A percentile compares a stretch with the other conserved stretches of the same genome.
Evolutionary conservation across 2,329 filamentous ascomycete genomes (phyloP).

Genomic region (Taxawa tesnikishii): DNA sequence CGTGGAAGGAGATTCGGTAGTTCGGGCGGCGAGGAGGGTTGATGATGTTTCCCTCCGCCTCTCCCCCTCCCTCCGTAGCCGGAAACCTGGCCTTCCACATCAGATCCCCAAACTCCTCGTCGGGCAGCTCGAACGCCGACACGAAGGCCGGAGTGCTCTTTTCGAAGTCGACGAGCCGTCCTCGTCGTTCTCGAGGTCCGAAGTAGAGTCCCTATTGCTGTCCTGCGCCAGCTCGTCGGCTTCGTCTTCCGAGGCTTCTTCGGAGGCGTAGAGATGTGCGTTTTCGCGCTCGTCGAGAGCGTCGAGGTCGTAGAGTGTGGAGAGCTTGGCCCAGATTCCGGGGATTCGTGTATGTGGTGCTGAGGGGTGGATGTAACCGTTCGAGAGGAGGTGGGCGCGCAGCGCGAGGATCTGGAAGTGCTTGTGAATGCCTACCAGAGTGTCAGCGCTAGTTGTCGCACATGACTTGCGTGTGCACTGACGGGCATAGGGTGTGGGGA

Average conservation of each 20-base stretch:
- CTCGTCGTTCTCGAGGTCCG: constrained; percentile 23
- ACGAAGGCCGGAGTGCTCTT: too few relatives aligned
- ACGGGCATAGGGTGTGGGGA: constrained; percentile 5
- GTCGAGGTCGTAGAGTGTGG: constrained; percentile 71
- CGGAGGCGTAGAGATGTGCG: constrained; percentile 36
- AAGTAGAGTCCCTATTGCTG: constrained; percentile 17
- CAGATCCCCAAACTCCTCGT: constrained; percentile 27
- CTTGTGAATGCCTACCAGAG: constrained; percentile 73
- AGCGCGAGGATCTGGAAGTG: constrained; percentile 88
- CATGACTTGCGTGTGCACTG: neutral
- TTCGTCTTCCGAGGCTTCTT: constrained; percentile 21
- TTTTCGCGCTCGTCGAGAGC: constrained; percentile 74
- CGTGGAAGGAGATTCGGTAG: constrained; percentile 19
- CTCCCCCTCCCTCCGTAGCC: constrained; percentile 7
- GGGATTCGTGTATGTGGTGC: constrained; percentile 69
- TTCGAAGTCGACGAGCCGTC: too few relatives aligned
- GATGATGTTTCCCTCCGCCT: constrained; percentile 6
- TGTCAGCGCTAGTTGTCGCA: constrained; percentile 3
- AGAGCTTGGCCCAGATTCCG: constrained; percentile 82
- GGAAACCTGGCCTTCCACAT: constrained; percentile 28
- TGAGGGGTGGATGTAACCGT: constrained; percentile 20
- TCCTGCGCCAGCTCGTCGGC: constrained; percentile 27
- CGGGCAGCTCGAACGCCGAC: constrained; percentile 29
- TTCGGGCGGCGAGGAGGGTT: constrained; percentile 9
- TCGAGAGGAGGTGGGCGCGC: constrained; percentile 18